Evolutionary conservation across 306 rosid genomes (phyloP), one percentile per base, ranked within the genome.

Genomic region (Prunus davidiana): DNA sequence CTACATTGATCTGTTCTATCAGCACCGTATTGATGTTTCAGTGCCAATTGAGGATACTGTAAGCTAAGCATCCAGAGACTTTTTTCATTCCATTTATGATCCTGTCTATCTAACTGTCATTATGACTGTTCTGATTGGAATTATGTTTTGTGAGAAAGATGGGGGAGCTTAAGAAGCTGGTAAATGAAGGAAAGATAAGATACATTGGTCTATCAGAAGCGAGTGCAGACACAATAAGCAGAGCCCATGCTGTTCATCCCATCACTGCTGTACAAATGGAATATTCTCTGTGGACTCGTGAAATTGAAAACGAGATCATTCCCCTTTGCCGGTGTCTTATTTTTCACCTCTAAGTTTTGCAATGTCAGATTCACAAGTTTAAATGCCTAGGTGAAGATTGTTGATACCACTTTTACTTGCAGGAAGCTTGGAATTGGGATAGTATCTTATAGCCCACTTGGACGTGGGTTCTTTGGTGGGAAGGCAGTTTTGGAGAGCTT

Each of bases 11-110:
- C 60, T 89, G 6, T 91, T 86, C 66, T 91, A 82, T 76, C 89
- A 84, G 66, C 93, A 88, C 73, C 75, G 90, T 16, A 54, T 89
- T 25, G 97, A 91, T 61, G 67, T 84, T 45, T 84, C 91, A n/a
- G 84, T 91, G 74, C 88, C 91, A 78, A 91, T 89, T 60, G 97
- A 91, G 79, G 89, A 91, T 72, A 91, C 95, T 1, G 94, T 89
- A 81, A 89, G 91, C 25, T 89, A 81, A 89, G 91, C 25, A 60
- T 71, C 60, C 20, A 76, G 27, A 75, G 67, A 30, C 54, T 80
- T 76, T 30, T 24, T 45, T 30, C 19, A 24, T 52, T 34, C 15
- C 63, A 16, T 58, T 11, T 13, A n/a, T 69, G 30, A 25, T 50
- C 45, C 60, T 8, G 30, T 7, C 12, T 49, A 22, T 56, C 62